Evolutionary conservation across 768 basidiomycete genomes (phyloP).

Genomic region (Phylloporus arenicola): DNA sequence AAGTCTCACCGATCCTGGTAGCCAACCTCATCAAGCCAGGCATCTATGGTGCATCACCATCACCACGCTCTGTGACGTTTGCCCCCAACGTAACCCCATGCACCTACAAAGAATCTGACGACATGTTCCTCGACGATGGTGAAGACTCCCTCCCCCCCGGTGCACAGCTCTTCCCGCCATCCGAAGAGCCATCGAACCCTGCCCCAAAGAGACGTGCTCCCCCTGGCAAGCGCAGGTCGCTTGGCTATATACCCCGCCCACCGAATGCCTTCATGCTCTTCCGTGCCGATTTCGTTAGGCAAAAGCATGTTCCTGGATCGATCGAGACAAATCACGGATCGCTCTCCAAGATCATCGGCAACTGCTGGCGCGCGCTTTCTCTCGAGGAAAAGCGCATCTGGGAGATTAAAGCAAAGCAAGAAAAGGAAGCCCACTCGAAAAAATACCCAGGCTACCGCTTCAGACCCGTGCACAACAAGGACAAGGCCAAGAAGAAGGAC

Average conservation of each 20-base stretch:
- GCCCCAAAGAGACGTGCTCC: slow-evolving; percentile 46
- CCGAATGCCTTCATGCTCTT: slow-evolving; percentile 36
- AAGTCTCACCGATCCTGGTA: slow-evolving; percentile 9
- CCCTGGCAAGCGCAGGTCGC: slow-evolving; percentile 60
- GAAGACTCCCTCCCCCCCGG: slow-evolving; percentile 30
- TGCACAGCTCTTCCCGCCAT: slow-evolving; percentile 51
- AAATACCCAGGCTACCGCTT: slow-evolving; percentile 62
- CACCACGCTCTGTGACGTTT: slow-evolving; percentile 52
- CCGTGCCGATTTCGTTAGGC: slow-evolving; percentile 34
- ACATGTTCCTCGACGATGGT: slow-evolving; percentile 16
- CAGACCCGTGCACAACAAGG: slow-evolving; percentile 42
- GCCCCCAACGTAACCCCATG: slow-evolving; percentile 58
- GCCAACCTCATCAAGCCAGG: slow-evolving; percentile 45
- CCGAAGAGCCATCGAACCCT: slow-evolving; percentile 35
- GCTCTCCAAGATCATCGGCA: slow-evolving; percentile 47
- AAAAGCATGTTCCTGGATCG: slow-evolving; percentile 46
- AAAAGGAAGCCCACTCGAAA: slow-evolving; percentile 66
- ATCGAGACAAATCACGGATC: slow-evolving; percentile 48
- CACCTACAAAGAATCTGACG: slow-evolving; percentile 40
- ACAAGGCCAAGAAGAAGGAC: slow-evolving; percentile 39
- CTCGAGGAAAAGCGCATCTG: slow-evolving; percentile 66
- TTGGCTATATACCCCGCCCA: slow-evolving; percentile 32
- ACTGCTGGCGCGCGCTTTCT: slow-evolving; percentile 64
- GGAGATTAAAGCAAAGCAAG: slow-evolving; percentile 68
- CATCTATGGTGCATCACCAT: slow-evolving; percentile 42